Evolutionary conservation across 331 rosid species (phyloP).

Genomic region (Pyrus hybrid): DNA sequence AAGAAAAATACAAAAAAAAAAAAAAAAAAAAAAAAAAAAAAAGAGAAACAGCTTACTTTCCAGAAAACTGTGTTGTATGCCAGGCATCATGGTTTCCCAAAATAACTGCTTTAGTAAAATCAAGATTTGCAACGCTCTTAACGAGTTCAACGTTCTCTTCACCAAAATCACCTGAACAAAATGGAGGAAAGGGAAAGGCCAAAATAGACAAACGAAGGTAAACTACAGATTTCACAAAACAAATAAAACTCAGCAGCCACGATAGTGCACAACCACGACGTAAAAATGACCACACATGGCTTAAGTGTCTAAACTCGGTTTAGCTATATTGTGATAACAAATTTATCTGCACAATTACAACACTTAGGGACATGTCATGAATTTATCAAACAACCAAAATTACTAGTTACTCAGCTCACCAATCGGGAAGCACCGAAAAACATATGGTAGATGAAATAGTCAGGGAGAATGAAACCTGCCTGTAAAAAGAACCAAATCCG

Average conservation of each 20-base stretch:
- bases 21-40: no score
- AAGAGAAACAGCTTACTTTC: conserved; percentile 41
- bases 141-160: conserved; percentile 84
- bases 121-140: conserved; percentile 56
- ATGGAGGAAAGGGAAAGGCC: conserved; percentile 1
- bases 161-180: conserved; percentile 78
- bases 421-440: conserved; percentile 2
- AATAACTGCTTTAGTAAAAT: conserved; percentile 68
- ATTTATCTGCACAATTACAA: neutral
- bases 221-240: neutral
- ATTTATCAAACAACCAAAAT: neutral
- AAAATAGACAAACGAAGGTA: conserved; percentile 5
- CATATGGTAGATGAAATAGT: conserved; percentile 12
- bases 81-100: conserved; percentile 96
- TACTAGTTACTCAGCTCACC: conserved; percentile 5
- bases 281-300: neutral
- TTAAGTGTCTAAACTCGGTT: neutral
- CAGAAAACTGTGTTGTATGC: conserved; percentile 66
- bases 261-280: neutral
- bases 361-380: conserved; percentile 1
- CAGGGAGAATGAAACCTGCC: conserved; percentile 54
- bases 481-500: conserved; percentile 98
- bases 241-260: conserved; percentile 4
- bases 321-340: neutral
- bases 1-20: neutral